Evolutionary conservation across 1,284 basidiomycete species (phyloP), one percentile per base, ranked within the genome.

Genomic region (Erythrobasidium hasegawianum): DNA sequence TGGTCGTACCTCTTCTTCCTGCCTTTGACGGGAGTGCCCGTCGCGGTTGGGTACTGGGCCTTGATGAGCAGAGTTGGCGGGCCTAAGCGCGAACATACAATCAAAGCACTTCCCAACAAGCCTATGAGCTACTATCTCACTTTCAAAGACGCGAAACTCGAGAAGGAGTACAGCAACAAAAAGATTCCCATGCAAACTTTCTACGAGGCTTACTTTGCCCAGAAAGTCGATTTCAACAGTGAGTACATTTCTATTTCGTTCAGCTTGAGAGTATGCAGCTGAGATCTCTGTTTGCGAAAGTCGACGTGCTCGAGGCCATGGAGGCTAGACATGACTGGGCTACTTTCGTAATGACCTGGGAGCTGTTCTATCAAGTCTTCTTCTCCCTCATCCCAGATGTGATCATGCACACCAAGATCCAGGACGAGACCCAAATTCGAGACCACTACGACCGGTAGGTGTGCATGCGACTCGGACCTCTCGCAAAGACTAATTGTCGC

Each of bases 111-210:
- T n/a, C 93, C 95, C 13, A 87, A 87, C 69, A 88, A 87, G 77
- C 84, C 88, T 72, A 84, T 96, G 70, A 87, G 89, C 74, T 84
- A 88, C 73, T 99, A 98, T 78, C 88, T 98, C 76, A 87, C 86
- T 61, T 88, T 97, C 80, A 87, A 90, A 72, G 92, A 97, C 80
- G 78, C 81, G 0, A 86, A 86, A 69, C 82, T 98, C 75, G 88
- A 85, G 80, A 81, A 82, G 27, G 83, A 86, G 73, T 97, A 93
- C 81, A 85, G 85, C 72, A 85, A 84, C 40, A 77, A 73, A 77
- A 97, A 97, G 80, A 97, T 98, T 71, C 94, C 94, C 56, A 96
- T 97, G 87, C 93, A 98, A 80, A 80, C 89, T 71, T 96, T 97
- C 83, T 88, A 98, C 78, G 96, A 98, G 81, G 90, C 91, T 70